Evolutionary conservation across 2,329 filamentous ascomycete species (phyloP), one percentile per base, ranked within the genome.

Genomic region (Stachybotrys chartarum): DNA sequence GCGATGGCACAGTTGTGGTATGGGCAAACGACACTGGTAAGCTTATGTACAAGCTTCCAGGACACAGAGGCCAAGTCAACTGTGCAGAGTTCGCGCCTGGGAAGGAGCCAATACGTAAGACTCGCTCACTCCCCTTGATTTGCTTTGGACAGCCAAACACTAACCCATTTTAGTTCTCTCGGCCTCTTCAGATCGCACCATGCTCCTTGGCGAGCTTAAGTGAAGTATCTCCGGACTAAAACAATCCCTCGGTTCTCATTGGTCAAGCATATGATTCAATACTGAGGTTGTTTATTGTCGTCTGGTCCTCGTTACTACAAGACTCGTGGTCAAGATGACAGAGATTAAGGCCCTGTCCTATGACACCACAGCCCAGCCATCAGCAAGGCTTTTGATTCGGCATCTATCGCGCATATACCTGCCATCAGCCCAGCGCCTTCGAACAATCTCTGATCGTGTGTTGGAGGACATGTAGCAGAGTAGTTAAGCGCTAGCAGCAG

Each of bases 31-130:
- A 90, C 68, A 88, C 83, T n/a, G 92, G 90, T 56, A 97, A 95
- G 75, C 78, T 99, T 63, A 72, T 96, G 60, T 95, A 97, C 74
- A 97, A 97, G 74, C 79, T 99, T 53, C 94, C 94, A 1, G 94
- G 94, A 1, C 94, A 99, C 70, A 94, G 91, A 73, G 94, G 93
- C 39, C 90, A 90, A 0, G 94, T 97, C 53, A 99, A 97, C 69
- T 91, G 93, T 69, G 93, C 93, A 54, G 88, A 95, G 63, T 95
- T 99, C 68, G 87, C 90, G 51, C 91, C 93, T 5, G 82, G 83
- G 45, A 84, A 87, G 58, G 91, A 97, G 64, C 91, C 91, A 18
- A 88, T 97, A 58, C 82, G 92, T 96, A 81, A 85, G 90, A 51
- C 39, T 46, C 6, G 12, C 8, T n/a, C 7, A 24, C 17, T 52